Conservation (phyloP, 2,329 filamentous ascomycete species). For the Blumeria hordei region DNA sequence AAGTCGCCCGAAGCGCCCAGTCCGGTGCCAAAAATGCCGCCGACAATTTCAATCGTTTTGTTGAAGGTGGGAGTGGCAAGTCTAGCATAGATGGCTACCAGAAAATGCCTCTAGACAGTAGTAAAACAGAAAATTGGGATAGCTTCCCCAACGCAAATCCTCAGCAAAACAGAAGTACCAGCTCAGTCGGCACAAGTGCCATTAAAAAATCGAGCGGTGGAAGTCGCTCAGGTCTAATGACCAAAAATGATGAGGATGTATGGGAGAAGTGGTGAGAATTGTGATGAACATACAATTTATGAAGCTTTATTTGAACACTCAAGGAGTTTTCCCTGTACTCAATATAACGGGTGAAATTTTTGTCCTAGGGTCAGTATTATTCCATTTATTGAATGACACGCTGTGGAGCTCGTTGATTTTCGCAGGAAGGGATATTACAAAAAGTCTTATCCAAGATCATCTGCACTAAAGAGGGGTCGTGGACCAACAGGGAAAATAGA, state of each 20-base stretch:
- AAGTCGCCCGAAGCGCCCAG: slow-evolving; percentile 40
- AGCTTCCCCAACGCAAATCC: slow-evolving; percentile 29
- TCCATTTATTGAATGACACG: too few species aligned
- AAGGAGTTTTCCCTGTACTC: too few species aligned
- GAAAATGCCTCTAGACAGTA: slow-evolving; percentile 23
- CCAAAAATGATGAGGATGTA: slow-evolving; percentile 28
- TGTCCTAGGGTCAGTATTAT: too few species aligned
- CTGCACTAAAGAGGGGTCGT: too few species aligned
- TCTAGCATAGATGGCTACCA: slow-evolving; percentile 10
- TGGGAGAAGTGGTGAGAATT: slow-evolving; percentile 27
- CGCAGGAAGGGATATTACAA: too few species aligned
- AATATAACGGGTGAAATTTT: too few species aligned
- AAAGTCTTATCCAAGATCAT: too few species aligned
- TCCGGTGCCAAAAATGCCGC: slow-evolving; percentile 50
- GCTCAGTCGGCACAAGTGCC: slow-evolving; percentile 12
- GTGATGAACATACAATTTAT: too few species aligned
- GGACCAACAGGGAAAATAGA: too few species aligned
- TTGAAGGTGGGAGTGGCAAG: slow-evolving; percentile 39
- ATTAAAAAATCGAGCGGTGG: slow-evolving; percentile 12
- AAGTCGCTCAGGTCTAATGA: slow-evolving; percentile 5
- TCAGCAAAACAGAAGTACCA: slow-evolving; percentile 3
- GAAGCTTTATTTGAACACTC: too few species aligned
- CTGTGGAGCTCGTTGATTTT: too few species aligned
- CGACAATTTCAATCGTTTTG: slow-evolving; percentile 63
- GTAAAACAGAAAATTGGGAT: slow-evolving; percentile 76